phyloP scores from a whole-genome alignment of 139 green algal genomes.

The Zygnema circumcarinatum region DNA sequence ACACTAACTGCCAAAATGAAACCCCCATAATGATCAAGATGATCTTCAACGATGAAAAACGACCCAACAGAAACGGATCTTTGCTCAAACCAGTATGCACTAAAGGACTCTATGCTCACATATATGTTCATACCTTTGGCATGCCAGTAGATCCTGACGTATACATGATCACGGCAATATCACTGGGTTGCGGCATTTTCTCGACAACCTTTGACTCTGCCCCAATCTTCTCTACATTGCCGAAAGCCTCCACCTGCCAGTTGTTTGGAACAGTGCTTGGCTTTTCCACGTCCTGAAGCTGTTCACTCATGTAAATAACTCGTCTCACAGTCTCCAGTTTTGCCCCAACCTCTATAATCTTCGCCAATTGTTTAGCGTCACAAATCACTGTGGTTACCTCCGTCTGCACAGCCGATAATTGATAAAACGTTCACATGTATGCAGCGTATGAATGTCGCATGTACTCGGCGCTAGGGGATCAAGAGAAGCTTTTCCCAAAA shows the following conservation, averaged over 20 bases:
- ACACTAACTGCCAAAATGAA: too few species aligned
- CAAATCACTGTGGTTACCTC: slow-evolving; percentile 55
- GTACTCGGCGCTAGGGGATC: too few species aligned
- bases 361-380: slow-evolving; percentile 44
- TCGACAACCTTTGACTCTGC: slow-evolving; percentile 20
- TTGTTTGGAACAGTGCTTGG: neutral
- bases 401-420: slow-evolving; percentile 36
- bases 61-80: too few species aligned
- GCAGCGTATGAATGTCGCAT: too few species aligned
- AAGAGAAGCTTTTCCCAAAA: too few species aligned
- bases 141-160: slow-evolving; percentile 64
- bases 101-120: too few species aligned
- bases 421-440: too few species aligned
- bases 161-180: slow-evolving; percentile 69
- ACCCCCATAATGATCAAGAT: too few species aligned
- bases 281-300: neutral
- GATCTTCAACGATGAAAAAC: too few species aligned
- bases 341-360: slow-evolving; percentile 27
- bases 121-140: slow-evolving; percentile 62
- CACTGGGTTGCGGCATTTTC: slow-evolving; percentile 48
- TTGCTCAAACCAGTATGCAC: too few species aligned
- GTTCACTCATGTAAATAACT: slow-evolving; percentile 44
- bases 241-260: slow-evolving; percentile 23
- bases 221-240: slow-evolving; percentile 49
- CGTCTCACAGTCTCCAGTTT: slow-evolving; percentile 37